phyloP scores from a whole-genome alignment of 495 filamentous ascomycete species.

The Xylaria cubensis region DNA sequence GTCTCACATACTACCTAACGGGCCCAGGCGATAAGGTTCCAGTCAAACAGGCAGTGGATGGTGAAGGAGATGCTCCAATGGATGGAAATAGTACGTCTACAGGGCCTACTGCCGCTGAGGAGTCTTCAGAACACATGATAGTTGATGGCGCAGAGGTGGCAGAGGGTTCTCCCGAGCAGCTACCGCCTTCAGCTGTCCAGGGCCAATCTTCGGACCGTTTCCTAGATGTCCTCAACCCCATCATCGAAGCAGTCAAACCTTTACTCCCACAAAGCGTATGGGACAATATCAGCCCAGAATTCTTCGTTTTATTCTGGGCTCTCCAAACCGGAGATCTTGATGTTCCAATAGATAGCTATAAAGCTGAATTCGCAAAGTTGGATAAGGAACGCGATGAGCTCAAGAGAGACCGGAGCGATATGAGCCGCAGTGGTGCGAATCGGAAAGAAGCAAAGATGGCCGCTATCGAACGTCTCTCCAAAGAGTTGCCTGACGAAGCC shows the following conservation, averaged over 20 bases:
- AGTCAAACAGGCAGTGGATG: conserved; percentile 41
- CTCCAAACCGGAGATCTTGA: conserved; percentile 80
- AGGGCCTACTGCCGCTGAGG: conserved; percentile 33
- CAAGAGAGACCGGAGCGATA: conserved; percentile 73
- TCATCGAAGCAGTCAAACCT: conserved; percentile 71
- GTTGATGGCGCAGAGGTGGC: conserved; percentile 38
- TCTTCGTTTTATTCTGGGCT: conserved; percentile 95
- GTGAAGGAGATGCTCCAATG: conserved; percentile 51
- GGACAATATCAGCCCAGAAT: conserved; percentile 71
- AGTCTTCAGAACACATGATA: conserved; percentile 48
- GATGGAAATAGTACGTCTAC: conserved; percentile 28
- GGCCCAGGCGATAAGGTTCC: conserved; percentile 43
- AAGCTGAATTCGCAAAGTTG: conserved; percentile 68
- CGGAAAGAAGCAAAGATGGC: conserved; percentile 71
- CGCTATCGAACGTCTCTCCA: conserved; percentile 61
- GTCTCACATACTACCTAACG: conserved; percentile 59
- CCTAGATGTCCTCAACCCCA: conserved; percentile 76
- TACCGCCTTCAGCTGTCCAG: conserved; percentile 32
- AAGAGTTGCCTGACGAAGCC: conserved; percentile 72
- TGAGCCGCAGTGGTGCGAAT: conserved; percentile 65
- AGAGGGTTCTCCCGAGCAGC: conserved; percentile 33
- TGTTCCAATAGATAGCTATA: conserved; percentile 74
- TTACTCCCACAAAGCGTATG: conserved; percentile 68
- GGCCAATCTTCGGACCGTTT: conserved; percentile 58
- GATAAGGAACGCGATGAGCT: conserved; percentile 66